A percentile compares a stretch with the other conserved stretches of the same genome.
Conservation (phyloP, 345 rosid genomes). For the Carallia pectinifolia region DNA sequence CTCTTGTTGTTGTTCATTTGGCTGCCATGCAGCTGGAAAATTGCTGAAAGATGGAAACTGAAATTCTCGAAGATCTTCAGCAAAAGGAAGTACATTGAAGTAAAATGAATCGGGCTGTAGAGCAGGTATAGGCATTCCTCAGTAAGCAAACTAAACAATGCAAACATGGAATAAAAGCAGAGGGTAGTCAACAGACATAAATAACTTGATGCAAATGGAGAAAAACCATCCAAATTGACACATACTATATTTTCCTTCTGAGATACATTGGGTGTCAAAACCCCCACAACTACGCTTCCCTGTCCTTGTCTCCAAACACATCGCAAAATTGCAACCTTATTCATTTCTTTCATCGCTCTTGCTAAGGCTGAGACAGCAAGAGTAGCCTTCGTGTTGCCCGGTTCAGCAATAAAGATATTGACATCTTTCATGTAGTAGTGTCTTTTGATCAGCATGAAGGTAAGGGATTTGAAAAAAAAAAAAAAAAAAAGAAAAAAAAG, state of each 20-base stretch:
- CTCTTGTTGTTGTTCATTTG: slow-evolving; percentile 75
- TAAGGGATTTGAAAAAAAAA: slow-evolving; percentile 5
- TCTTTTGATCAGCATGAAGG: slow-evolving; percentile 39
- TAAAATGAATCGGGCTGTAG: slow-evolving; percentile 86
- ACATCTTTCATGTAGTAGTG: slow-evolving; percentile 97
- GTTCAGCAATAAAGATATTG: slow-evolving; percentile 73
- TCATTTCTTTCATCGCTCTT: slow-evolving; percentile 79
- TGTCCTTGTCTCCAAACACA: slow-evolving; percentile 97
- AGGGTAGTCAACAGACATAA: slow-evolving; percentile 2
- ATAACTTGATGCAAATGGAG: not conserved
- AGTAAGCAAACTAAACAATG: slow-evolving; percentile 10
- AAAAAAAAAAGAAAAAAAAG: not conserved
- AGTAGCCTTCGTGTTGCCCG: slow-evolving; percentile 57
- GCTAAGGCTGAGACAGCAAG: slow-evolving; percentile 81
- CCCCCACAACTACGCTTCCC: slow-evolving; percentile 69
- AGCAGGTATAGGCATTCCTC: slow-evolving; percentile 18
- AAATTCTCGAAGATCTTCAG: slow-evolving; percentile 92
- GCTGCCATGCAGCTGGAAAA: slow-evolving; percentile 67
- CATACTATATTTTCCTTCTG: slow-evolving; percentile 63
- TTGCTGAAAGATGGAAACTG: slow-evolving; percentile 78
- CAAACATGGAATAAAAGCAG: slow-evolving; percentile 10
- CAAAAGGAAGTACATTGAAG: slow-evolving; percentile 83
- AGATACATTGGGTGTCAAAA: slow-evolving; percentile 74
- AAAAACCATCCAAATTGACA: slow-evolving; percentile 10
- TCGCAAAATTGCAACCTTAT: slow-evolving; percentile 76